Base-by-base conservation (phyloP, 2,329 filamentous ascomycete genomes). In the Aspergillaceae sp. region DNA sequence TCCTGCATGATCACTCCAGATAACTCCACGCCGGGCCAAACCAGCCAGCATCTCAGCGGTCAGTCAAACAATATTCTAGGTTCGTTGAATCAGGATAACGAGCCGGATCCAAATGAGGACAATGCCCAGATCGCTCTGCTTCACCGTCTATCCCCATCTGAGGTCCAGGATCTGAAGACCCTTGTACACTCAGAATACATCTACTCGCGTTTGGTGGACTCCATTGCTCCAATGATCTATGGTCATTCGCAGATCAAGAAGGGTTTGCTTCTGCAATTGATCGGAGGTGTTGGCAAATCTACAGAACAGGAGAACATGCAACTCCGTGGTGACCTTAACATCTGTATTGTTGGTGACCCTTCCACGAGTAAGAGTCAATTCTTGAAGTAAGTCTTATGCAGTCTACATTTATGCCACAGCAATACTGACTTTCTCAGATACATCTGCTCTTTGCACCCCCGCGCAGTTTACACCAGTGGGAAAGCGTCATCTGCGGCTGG, bases 241-340 rank as follows among this genome's bases (percentile, higher is more conserved):
- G 92, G 92, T 9, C 92, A 98, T 63, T 88, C 92, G 51, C 88
- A 96, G 47, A 91, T 98, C 61, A 98, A 98, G 73, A 98, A 98
- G 68, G 92, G 92, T 29, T 74, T 98, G 27, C 78, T 98, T 5
- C 76, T 98, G 37, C 92, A 98, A 67, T 76, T 98, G 41, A 88
- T 98, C 79, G 87, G 89, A n/a, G 92, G 92, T 73, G 87, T 98
- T 2, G 82, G 83, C 69, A 98, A 98, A 67, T 79, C 80, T 26
- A 98, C 92, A 0, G 79, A 88, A 0, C 56, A 63, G 43, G 92
- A 98, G 69, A 91, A 88, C 51, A 95, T 98, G 88, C 82, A 90
- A 52, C 77, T 98, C 38, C 83, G 92, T 77, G 92, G 92, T 56
- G 92, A 98, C 63, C 90, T 98, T 74, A 98, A 98, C 71, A 94